Conservation (phyloP, 345 rosid genomes). For the Lepidium didymum region DNA sequence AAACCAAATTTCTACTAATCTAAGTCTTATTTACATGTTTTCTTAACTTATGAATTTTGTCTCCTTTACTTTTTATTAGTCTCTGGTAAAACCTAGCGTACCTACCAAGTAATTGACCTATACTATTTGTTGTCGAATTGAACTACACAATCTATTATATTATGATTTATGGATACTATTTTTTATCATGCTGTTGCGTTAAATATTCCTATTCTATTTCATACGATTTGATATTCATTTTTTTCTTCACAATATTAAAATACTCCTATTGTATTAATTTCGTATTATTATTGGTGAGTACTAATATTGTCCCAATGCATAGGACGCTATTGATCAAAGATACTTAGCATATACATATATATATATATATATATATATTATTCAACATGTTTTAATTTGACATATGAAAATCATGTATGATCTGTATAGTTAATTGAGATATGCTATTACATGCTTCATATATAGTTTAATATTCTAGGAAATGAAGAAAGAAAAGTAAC, state of each 20-base stretch:
- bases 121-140: neutral
- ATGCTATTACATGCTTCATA: neutral
- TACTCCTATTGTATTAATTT: neutral
- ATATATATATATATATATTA: neutral
- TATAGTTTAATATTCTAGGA: neutral
- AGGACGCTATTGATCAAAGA: no score
- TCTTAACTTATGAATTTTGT: neutral
- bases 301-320: no score
- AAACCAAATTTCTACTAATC: neutral
- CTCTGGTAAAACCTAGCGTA: neutral
- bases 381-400: neutral
- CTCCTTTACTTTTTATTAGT: neutral
- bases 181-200: no score
- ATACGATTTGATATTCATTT: neutral
- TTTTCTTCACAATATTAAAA: neutral
- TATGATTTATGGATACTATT: no score
- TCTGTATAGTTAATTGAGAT: neutral
- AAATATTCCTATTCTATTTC: no score
- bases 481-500: neutral
- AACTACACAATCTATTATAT: neutral
- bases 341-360: no score
- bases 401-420: neutral
- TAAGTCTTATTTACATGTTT: neutral
- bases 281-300: neutral
- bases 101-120: slow-evolving; percentile 2